phyloP scores from a whole-genome alignment of 1,284 basidiomycete species.

The Phylloboletellus chloephorus region DNA sequence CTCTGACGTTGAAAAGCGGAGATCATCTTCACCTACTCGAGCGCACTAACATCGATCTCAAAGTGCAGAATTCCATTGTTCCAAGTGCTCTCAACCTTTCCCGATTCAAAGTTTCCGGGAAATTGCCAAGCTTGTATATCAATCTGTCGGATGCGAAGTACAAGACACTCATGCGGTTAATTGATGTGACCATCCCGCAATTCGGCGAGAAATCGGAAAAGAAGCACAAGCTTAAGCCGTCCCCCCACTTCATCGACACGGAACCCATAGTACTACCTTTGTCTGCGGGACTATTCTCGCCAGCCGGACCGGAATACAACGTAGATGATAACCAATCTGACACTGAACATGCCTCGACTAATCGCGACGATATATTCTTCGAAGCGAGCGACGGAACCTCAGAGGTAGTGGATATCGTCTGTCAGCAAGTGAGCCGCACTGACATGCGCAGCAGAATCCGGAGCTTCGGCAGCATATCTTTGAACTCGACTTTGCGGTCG shows the following conservation, averaged over 20 bases:
- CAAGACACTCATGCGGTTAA: constrained; percentile 87
- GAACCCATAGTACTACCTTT: constrained; percentile 44
- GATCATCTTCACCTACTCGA: constrained; percentile 86
- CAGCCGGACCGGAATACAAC: constrained; percentile 56
- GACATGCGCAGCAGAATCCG: constrained; percentile 36
- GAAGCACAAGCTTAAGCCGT: constrained; percentile 24
- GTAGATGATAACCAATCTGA: constrained; percentile 60
- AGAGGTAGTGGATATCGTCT: constrained; percentile 41
- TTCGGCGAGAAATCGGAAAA: constrained; percentile 55
- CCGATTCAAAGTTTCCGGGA: constrained; percentile 89
- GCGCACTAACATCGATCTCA: constrained; percentile 87
- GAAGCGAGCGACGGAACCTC: constrained; percentile 66
- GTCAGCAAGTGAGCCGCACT: constrained; percentile 9
- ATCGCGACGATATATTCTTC: constrained; percentile 61
- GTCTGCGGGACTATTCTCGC: constrained; percentile 50
- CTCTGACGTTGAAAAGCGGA: constrained; percentile 54
- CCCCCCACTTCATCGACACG: constrained; percentile 24
- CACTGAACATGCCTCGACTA: constrained; percentile 36
- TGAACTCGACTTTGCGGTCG: constrained; percentile 88
- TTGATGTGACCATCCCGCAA: constrained; percentile 88
- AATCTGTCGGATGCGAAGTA: constrained; percentile 98
- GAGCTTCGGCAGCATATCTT: constrained; percentile 81
- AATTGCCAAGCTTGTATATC: constrained; percentile 82
- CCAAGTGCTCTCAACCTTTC: constrained; percentile 82
- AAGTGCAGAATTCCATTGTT: constrained; percentile 92